Evolutionary conservation across 1,284 basidiomycete species (phyloP).

Genomic region (Pseudozyma hubeiensis): DNA sequence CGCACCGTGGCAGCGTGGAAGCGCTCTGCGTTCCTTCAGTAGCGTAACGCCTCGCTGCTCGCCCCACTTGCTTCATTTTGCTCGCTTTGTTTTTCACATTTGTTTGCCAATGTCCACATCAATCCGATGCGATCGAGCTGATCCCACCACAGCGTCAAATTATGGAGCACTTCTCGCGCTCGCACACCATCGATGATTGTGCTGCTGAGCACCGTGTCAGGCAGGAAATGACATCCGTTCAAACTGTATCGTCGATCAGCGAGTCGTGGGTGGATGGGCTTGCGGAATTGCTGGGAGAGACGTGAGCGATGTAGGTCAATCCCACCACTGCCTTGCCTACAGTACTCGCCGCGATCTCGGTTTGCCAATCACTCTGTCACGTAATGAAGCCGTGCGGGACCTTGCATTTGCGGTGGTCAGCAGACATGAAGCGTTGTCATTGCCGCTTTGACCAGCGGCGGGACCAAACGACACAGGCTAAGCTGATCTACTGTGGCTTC

Average conservation of each 20-base stretch:
- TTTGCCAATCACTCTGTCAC: not conserved
- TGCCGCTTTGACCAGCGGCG: not conserved
- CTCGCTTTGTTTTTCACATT: not conserved
- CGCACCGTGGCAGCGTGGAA: slow-evolving; percentile 30
- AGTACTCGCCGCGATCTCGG: not conserved
- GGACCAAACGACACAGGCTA: not conserved
- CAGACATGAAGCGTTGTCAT: slow-evolving; percentile 5
- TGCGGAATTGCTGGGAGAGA: no score
- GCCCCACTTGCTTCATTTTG: slow-evolving; percentile 8
- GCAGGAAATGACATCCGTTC: no score
- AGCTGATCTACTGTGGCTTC: no score
- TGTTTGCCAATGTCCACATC: not conserved
- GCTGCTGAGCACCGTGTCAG: no score
- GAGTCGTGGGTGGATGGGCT: no score
- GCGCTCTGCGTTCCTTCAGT: slow-evolving; percentile 23
- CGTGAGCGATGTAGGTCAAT: no score
- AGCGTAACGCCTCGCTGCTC: not conserved
- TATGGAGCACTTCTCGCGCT: no score
- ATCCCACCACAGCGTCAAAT: no score
- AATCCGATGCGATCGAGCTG: no score
- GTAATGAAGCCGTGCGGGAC: slow-evolving; percentile 12
- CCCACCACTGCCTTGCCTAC: no score
- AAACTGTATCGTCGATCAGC: no score
- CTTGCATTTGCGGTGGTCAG: not conserved
- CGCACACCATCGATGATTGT: no score